These are phyloP conservation scores for Dactylellina leptospora DNA, from an alignment of 2,329 filamentous ascomycete genomes.

Conservation along the genomic window DNA sequence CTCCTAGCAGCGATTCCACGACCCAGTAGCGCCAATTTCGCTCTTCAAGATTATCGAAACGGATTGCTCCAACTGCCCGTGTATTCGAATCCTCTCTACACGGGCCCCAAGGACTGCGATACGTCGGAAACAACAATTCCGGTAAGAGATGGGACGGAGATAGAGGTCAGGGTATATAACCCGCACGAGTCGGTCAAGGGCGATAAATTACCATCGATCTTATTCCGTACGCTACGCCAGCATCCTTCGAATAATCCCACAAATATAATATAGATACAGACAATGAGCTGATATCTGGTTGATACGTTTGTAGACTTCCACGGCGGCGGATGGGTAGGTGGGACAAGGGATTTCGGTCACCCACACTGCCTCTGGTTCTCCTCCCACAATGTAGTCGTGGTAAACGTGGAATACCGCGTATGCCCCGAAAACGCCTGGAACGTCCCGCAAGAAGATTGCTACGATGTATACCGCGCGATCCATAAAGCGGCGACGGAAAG, in stretches of 20 bases:
- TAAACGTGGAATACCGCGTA: constrained; percentile 34
- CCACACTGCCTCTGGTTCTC: constrained; percentile 44
- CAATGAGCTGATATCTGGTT: too few species aligned
- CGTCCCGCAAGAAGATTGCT: constrained; percentile 29
- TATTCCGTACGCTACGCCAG: constrained; percentile 24
- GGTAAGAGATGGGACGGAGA: constrained; percentile 22
- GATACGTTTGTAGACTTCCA: too few species aligned
- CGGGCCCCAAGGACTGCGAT: constrained; percentile 26
- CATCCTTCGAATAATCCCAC: background rate
- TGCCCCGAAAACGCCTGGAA: constrained; percentile 36
- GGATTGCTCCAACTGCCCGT: background rate
- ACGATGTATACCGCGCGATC: constrained; percentile 30
- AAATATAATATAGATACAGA: background rate
- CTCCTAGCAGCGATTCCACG: constrained; percentile 8
- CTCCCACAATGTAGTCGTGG: constrained; percentile 36
- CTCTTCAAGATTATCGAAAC: constrained; percentile 3
- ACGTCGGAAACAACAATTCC: constrained; percentile 11
- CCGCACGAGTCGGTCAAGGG: constrained; percentile 29
- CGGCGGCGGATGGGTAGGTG: constrained; percentile 43
- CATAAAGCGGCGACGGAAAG: background rate
- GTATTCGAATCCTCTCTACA: constrained; percentile 22
- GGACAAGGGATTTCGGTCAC: constrained; percentile 33
- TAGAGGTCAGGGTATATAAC: constrained; percentile 25
- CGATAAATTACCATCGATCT: constrained; percentile 15
- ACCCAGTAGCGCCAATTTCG: background rate